These are phyloP conservation scores for Asterophora parasitica DNA, from an alignment of 768 basidiomycete species.

Conservation along the genomic window DNA sequence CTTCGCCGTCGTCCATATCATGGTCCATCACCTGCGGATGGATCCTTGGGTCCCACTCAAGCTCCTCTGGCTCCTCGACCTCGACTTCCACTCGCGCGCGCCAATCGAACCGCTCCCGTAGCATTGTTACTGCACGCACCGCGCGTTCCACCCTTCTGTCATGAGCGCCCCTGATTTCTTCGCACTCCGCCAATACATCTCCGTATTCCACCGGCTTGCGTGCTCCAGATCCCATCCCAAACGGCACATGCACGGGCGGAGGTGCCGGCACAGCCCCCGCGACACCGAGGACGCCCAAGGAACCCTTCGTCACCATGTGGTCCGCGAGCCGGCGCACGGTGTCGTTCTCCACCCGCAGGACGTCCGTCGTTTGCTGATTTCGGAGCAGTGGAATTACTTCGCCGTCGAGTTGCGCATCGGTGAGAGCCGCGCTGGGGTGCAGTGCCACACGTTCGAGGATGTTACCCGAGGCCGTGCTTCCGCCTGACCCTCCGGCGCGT, in stretches of 20 bases:
- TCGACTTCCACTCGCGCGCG: slow-evolving; percentile 75
- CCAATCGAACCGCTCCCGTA: slow-evolving; percentile 80
- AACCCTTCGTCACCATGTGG: slow-evolving; percentile 59
- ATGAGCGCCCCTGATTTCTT: slow-evolving; percentile 62
- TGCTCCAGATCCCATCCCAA: slow-evolving; percentile 4
- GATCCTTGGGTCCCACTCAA: slow-evolving; percentile 62
- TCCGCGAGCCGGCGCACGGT: slow-evolving; percentile 67
- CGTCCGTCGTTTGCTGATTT: slow-evolving; percentile 76
- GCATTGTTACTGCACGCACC: slow-evolving; percentile 71
- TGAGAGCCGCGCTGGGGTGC: slow-evolving; percentile 53
- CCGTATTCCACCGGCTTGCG: slow-evolving; percentile 47
- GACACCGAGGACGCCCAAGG: slow-evolving; percentile 43
- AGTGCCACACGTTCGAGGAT: slow-evolving; percentile 63
- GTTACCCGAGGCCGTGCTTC: slow-evolving; percentile 28
- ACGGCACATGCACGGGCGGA: slow-evolving; percentile 13
- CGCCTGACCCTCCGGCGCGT: background rate
- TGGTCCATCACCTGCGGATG: slow-evolving; percentile 7
- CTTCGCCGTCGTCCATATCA: slow-evolving; percentile 19
- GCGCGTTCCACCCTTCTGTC: slow-evolving; percentile 75
- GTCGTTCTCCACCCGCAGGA: slow-evolving; percentile 65
- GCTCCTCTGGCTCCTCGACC: slow-evolving; percentile 73
- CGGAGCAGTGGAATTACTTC: slow-evolving; percentile 71
- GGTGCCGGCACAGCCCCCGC: slow-evolving; percentile 23
- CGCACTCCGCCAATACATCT: slow-evolving; percentile 64
- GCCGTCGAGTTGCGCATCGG: slow-evolving; percentile 66